Base-by-base conservation (phyloP, 2,329 filamentous ascomycete species). In the Colletotrichum spinosum region DNA sequence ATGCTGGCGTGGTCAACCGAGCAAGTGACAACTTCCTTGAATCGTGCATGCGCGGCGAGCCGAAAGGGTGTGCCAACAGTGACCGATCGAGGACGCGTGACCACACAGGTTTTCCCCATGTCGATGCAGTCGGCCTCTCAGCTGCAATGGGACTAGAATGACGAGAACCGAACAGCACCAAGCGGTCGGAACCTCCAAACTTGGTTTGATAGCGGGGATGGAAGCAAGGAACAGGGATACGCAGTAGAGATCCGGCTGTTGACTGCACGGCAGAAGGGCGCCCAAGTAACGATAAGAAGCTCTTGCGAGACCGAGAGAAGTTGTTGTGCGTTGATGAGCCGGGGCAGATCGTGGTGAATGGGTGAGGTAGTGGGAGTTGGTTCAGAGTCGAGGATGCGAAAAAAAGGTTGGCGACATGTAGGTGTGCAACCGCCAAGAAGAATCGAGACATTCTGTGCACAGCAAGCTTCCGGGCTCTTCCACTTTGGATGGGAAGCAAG, bases 171-270 rank as follows among this genome's bases (percentile, higher is more conserved):
- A 55, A 55, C 25, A 52, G 57, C 54, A 38, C 55, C 55, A 64
- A 46, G 42, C 55, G 55, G 60, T 44, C 41, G 57, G 57, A 55
- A 52, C 41, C 46, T 48, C 52, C 52, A 62, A 55, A 45, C 57
- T 49, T 52, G 48, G 48, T 25, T 46, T 59, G 44, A 51, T 39
- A 35, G 52, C 53, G 37, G 59, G 42, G 48, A 33, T 52, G 7
- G 10, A 57, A 50, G 44, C 58, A 62, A 59, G 58, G 62, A 48
- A 56, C 52, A 62, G 58, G 62, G 58, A 25, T 62, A 8, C 13
- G 4, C n/a, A 52, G 52, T 15, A 39, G 48, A 55, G 46, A 52
- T 53, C 13, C 53, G 63, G 63, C 58, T 62, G 33, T 53, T 57
- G 58, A 57, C 63, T 66, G 58, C 53, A 56, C 15, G 52, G 41